phyloP scores from a whole-genome alignment of 768 basidiomycete species.

The Naganishia antarctica region DNA sequence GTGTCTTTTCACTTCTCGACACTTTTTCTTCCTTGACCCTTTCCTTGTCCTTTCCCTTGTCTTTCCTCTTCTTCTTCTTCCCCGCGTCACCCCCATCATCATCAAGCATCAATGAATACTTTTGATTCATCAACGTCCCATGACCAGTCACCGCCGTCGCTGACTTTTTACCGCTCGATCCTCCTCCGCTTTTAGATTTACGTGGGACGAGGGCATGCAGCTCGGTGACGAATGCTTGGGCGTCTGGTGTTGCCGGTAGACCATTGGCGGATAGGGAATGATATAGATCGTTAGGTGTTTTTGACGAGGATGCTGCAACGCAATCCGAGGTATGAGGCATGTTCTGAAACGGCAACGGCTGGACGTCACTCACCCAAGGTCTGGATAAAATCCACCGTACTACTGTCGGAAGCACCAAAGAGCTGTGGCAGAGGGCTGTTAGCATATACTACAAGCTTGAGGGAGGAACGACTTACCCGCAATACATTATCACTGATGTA shows the following conservation, averaged over 20 bases:
- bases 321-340: conserved; percentile 22
- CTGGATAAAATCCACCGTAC: conserved; percentile 78
- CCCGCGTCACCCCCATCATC: conserved; percentile 56
- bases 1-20: conserved; percentile 28
- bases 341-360: background rate
- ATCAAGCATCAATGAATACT: conserved; percentile 77
- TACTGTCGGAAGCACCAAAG: conserved; percentile 76
- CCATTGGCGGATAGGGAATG: conserved; percentile 68
- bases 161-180: conserved; percentile 58
- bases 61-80: conserved; percentile 55
- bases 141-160: conserved; percentile 64
- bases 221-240: conserved; percentile 72
- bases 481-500: conserved; percentile 51
- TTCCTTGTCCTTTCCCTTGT: conserved; percentile 37
- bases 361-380: conserved; percentile 62
- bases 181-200: conserved; percentile 51
- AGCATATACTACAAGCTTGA: background rate
- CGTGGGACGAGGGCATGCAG: conserved; percentile 73
- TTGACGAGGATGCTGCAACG: conserved; percentile 67
- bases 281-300: conserved; percentile 73
- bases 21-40: conserved; percentile 53
- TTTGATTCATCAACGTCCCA: conserved; percentile 56
- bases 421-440: conserved; percentile 53
- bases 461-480: conserved; percentile 33
- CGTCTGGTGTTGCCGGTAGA: conserved; percentile 71